Base-by-base conservation (phyloP, 2,329 filamentous ascomycete species). In the Cladobotryum mycophilum region DNA sequence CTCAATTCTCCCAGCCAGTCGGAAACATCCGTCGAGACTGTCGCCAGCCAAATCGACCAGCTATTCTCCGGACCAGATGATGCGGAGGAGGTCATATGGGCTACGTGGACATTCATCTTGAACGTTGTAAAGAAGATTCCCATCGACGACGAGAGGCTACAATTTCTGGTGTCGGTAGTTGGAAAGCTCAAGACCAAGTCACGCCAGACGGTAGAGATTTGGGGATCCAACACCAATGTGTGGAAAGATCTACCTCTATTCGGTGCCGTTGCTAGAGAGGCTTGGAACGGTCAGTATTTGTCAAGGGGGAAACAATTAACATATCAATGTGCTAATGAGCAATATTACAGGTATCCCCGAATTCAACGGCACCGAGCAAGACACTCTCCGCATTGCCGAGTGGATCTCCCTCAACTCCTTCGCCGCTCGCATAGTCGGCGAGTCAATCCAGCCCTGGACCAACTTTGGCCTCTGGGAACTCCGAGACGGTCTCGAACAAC, bases 371-470 rank as follows among this genome's bases (percentile, higher is more conserved):
- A 56, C 56, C 17, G 55, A 61, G 8, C 34, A 50, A n/a, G 56
- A 64, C 40, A 51, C 56, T 17, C 48, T 36, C 34, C 41, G 53
- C 11, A 49, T 62, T 30, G 18, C 53, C 3, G 51, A 61, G 45
- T 69, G 64, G 64, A 53, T 62, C 33, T 64, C 61, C 9, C 54
- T 67, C 55, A 65, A 68, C 58, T 64, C 64, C 11, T 66, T 68
- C 41, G 58, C 60, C 44, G 66, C 66, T 20, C 64, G 61, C 44
- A 52, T 67, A 15, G 57, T 63, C 48, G 61, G 58, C 52, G 45
- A 53, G n/a, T 34, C 41, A 7, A 53, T 60, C 15, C 50, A 55
- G 20, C 13, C 45, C 11, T 64, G 62, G 56, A 54, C 54, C 40
- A 63, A 63, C 46, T 58, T 65, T 40, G 64, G 56, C 47, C 52